phyloP scores from a whole-genome alignment of 495 filamentous ascomycete species.

The Penicillium desertorum region DNA sequence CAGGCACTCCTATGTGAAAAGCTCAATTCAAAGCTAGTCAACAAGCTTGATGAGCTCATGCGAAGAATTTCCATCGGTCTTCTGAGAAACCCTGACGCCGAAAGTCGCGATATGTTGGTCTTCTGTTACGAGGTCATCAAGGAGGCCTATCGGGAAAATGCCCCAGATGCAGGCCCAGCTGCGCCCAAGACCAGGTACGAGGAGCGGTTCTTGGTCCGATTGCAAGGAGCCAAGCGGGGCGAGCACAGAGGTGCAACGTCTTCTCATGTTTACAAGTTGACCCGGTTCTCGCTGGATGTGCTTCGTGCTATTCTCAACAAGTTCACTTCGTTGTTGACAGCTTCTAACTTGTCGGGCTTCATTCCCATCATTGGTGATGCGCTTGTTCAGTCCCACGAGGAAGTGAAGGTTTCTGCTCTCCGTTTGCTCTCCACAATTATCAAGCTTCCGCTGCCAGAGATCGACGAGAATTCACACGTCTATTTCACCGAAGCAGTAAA shows the following conservation, averaged over 20 bases:
- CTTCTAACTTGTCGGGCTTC: constrained; percentile 77
- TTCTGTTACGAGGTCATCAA: constrained; percentile 95
- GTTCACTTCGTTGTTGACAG: constrained; percentile 72
- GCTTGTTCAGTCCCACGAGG: constrained; percentile 77
- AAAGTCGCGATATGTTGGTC: constrained; percentile 73
- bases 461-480: constrained; percentile 66
- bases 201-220: constrained; percentile 71
- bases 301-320: constrained; percentile 79
- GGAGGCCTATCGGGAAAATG: constrained; percentile 67
- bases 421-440: constrained; percentile 80
- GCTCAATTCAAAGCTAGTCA: constrained; percentile 71
- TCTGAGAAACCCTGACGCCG: constrained; percentile 70
- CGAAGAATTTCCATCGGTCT: constrained; percentile 80
- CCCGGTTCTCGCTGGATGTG: constrained; percentile 82
- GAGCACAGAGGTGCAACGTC: constrained; percentile 62
- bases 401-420: constrained; percentile 82
- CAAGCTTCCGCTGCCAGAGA: constrained; percentile 72
- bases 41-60: constrained; percentile 88
- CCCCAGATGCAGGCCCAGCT: constrained; percentile 28
- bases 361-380: constrained; percentile 86
- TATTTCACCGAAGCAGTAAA: constrained; percentile 83
- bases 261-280: constrained; percentile 78
- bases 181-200: constrained; percentile 57
- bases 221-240: constrained; percentile 68
- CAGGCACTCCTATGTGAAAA: constrained; percentile 77